These are phyloP conservation scores for Ceratobasidium theobromae DNA, from an alignment of 1,284 basidiomycete genomes.

Conservation along the genomic window DNA sequence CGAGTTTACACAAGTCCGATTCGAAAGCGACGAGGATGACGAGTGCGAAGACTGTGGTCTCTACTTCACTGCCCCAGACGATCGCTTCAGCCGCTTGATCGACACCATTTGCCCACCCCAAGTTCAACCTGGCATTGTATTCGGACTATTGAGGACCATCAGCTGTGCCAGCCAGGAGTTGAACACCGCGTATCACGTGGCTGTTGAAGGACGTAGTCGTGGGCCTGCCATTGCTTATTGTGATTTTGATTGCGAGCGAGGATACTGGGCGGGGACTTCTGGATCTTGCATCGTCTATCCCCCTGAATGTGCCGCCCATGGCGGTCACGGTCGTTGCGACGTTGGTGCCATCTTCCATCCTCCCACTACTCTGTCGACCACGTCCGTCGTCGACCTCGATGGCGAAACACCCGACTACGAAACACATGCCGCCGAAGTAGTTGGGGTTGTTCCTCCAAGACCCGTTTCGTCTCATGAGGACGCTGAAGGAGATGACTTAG, in stretches of 20 bases:
- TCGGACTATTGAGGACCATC: slow-evolving; percentile 1
- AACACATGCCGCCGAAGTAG: background rate
- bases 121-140: background rate
- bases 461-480: background rate
- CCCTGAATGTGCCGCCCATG: slow-evolving; percentile 14
- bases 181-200: slow-evolving; percentile 21
- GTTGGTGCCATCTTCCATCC: slow-evolving; percentile 10
- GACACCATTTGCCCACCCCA: background rate
- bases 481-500: slow-evolving; percentile 11
- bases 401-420: background rate
- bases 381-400: background rate
- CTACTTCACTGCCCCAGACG: slow-evolving; percentile 8
- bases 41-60: slow-evolving; percentile 19
- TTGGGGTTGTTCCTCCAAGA: background rate
- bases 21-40: slow-evolving; percentile 3
- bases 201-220: background rate
- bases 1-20: background rate
- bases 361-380: background rate
- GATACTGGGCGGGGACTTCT: background rate
- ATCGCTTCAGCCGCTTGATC: background rate
- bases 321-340: slow-evolving; percentile 3
- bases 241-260: slow-evolving; percentile 7
- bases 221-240: background rate
- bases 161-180: background rate
- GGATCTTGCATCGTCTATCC: background rate